These are phyloP conservation scores for Amaranthus cruentus DNA, from an alignment of 148 eudicot genomes.

Conservation along the genomic window DNA sequence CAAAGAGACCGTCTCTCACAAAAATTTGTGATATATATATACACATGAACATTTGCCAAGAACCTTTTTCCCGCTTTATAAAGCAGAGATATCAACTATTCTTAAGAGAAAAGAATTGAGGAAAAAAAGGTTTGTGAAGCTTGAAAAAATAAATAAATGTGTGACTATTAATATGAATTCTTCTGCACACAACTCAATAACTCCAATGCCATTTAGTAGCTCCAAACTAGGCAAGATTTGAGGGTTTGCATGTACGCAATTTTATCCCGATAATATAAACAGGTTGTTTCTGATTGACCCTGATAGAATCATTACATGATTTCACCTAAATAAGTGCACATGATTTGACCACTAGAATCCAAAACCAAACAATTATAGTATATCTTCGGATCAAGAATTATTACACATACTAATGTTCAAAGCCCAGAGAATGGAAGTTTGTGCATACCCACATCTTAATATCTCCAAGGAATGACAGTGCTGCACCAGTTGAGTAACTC, in stretches of 20 bases:
- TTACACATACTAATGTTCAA: not conserved
- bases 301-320: too few relatives aligned
- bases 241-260: too few relatives aligned
- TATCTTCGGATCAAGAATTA: not conserved
- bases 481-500: slow-evolving; percentile 63
- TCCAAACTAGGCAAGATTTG: too few relatives aligned
- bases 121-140: not conserved
- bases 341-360: too few relatives aligned
- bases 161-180: not conserved
- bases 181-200: not conserved
- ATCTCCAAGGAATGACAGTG: slow-evolving; percentile 65
- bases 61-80: not conserved
- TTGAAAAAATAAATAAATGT: not conserved
- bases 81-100: not conserved
- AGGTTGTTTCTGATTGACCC: too few relatives aligned
- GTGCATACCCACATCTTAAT: slow-evolving; percentile 87
- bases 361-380: too few relatives aligned
- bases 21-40: too few relatives aligned
- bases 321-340: too few relatives aligned
- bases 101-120: not conserved
- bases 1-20: too few relatives aligned
- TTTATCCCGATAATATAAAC: too few relatives aligned
- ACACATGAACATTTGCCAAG: not conserved
- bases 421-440: not conserved
- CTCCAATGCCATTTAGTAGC: too few relatives aligned